Percentiles rank a stretch among this genome's conserved stretches.
phyloP scores from a whole-genome alignment of 2,329 filamentous ascomycete species.

The Sporothrix phasma region DNA sequence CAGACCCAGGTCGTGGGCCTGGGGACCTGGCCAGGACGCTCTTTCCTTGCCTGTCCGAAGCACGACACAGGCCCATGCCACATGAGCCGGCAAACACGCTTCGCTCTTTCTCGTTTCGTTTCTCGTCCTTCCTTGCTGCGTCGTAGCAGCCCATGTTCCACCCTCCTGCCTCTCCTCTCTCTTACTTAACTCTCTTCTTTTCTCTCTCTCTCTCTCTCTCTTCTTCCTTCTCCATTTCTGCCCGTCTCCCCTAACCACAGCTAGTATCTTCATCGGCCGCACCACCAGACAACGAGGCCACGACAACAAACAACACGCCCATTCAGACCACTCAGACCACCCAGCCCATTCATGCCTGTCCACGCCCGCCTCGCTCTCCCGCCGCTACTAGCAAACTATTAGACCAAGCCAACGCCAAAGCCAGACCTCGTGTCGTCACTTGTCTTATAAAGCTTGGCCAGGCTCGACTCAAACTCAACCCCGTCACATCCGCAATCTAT shows the following conservation, averaged over 20 bases:
- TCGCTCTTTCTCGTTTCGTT: not conserved
- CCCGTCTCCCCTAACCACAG: not conserved
- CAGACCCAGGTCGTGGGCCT: not conserved
- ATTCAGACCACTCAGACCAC: not conserved
- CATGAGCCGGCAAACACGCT: not conserved
- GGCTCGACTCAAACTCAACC: slow-evolving; percentile 1
- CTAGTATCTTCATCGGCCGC: not conserved
- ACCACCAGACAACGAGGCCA: not conserved
- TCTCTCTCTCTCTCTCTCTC: not conserved
- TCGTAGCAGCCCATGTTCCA: too few relatives aligned
- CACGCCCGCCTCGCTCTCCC: not conserved
- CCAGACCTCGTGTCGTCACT: not conserved
- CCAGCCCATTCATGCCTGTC: not conserved
- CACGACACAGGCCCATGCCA: not conserved
- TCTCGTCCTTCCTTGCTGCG: not conserved
- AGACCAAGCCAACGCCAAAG: not conserved
- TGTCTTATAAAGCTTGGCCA: not conserved
- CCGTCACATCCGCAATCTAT: slow-evolving; percentile 1
- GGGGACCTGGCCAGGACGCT: not conserved
- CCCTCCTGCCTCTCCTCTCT: not conserved
- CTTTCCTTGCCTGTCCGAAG: not conserved
- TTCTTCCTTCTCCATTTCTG: not conserved
- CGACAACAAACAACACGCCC: slow-evolving; percentile 3
- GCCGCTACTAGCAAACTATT: not conserved
- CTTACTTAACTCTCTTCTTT: not conserved